phyloP scores from a whole-genome alignment of 768 basidiomycete species.

The Boletus sp. region DNA sequence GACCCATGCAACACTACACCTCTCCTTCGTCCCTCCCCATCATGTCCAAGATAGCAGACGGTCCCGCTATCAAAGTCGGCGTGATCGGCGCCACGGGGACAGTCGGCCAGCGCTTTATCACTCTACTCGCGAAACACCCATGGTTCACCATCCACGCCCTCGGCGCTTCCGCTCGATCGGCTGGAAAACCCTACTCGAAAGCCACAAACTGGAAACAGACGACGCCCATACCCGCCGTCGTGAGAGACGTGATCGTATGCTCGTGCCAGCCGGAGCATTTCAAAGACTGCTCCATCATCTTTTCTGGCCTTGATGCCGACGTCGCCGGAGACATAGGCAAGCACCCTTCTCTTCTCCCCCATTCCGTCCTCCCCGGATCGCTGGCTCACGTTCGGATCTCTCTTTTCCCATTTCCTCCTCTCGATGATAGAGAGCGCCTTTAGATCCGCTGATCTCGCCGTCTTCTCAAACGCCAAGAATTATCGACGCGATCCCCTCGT shows the following conservation, averaged over 20 bases:
- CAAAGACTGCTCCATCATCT: conserved; percentile 78
- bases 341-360: neutral
- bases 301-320: conserved; percentile 95
- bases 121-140: conserved; percentile 82
- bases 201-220: conserved; percentile 89
- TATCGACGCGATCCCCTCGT: conserved; percentile 89
- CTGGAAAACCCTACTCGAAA: conserved; percentile 73
- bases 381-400: neutral
- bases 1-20: neutral
- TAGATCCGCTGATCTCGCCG: conserved; percentile 79
- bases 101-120: conserved; percentile 94
- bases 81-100: conserved; percentile 90
- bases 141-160: conserved; percentile 87
- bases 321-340: conserved; percentile 94
- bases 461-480: conserved; percentile 98
- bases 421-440: conserved; percentile 64
- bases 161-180: conserved; percentile 86
- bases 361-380: neutral
- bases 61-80: conserved; percentile 52
- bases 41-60: conserved; percentile 25
- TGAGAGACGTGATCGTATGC: conserved; percentile 56
- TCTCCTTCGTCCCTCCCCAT: neutral
- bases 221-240: conserved; percentile 64
- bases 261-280: conserved; percentile 81
- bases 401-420: no score